Conservation (phyloP, 163 green algal species). For the Scenedesmus sp. region DNA sequence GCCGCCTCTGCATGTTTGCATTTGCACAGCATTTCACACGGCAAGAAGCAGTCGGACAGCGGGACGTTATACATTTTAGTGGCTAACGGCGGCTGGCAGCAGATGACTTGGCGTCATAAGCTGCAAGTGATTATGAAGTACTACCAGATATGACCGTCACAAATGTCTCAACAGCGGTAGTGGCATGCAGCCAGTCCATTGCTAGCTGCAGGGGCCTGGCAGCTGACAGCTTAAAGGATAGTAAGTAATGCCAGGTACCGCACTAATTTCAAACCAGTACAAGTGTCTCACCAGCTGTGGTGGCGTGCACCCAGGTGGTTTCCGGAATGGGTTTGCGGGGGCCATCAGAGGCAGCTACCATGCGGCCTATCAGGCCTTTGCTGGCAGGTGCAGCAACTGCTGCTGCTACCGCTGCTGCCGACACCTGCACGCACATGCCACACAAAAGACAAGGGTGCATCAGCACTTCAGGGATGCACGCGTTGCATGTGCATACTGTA, state of each 20-base stretch:
- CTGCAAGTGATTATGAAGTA: too few species aligned
- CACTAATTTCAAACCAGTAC: neutral
- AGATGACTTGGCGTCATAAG: too few species aligned
- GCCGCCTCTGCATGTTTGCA: neutral
- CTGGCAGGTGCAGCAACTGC: neutral
- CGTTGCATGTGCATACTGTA: neutral
- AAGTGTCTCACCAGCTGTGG: neutral
- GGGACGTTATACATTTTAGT: too few species aligned
- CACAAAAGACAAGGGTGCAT: neutral
- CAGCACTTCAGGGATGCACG: neutral
- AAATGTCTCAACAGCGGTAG: too few species aligned
- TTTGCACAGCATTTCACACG: neutral
- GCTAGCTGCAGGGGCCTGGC: too few species aligned
- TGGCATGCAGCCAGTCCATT: too few species aligned
- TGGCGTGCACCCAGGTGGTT: conserved; percentile 38
- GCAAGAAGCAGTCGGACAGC: too few species aligned
- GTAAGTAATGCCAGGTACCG: too few species aligned
- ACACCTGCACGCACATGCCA: neutral
- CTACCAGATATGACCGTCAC: too few species aligned
- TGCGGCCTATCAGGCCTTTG: conserved; percentile 20
- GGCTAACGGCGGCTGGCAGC: too few species aligned
- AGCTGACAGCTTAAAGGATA: too few species aligned
- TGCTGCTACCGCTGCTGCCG: conserved; percentile 3
- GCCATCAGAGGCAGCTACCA: conserved; percentile 25
- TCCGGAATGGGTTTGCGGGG: conserved; percentile 1